These are phyloP conservation scores for Pythium grandisporangium DNA, from an alignment of 352 stramenopile genomes.

Conservation along the genomic window DNA sequence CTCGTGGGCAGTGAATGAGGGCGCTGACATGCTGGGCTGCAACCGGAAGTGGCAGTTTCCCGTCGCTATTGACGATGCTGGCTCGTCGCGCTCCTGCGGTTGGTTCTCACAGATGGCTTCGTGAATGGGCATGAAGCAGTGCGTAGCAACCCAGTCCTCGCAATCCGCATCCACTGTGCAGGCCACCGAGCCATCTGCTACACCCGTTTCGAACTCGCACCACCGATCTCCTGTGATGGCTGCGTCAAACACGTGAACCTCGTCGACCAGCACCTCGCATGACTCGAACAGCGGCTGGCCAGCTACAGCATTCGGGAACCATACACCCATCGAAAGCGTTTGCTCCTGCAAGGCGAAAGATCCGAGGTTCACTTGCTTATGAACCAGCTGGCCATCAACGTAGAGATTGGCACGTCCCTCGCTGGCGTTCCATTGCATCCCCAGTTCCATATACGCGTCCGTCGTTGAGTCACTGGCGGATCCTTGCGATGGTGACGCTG, in stretches of 20 bases:
- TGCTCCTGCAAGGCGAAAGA: conserved; percentile 3
- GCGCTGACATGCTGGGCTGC: conserved; percentile 1
- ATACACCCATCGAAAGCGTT: conserved; percentile 44
- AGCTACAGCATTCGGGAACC: conserved; percentile 59
- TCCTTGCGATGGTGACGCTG: conserved; percentile 2
- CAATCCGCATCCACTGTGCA: conserved; percentile 32
- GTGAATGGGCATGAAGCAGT: conserved; percentile 61
- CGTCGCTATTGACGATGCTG: not conserved
- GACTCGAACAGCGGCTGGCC: conserved; percentile 43
- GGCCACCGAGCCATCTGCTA: conserved; percentile 10
- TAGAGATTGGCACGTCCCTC: conserved; percentile 51
- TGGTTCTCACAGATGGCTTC: conserved; percentile 30
- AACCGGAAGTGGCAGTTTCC: conserved; percentile 13
- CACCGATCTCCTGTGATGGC: conserved; percentile 45
- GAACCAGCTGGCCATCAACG: conserved; percentile 36
- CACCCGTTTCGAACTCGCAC: conserved; percentile 42
- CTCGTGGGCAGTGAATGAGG: too few relatives aligned
- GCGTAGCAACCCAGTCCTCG: conserved; percentile 22
- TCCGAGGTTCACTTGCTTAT: conserved; percentile 17
- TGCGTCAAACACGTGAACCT: conserved; percentile 45
- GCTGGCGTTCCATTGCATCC: conserved; percentile 58
- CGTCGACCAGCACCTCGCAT: conserved; percentile 34
- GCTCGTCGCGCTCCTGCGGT: not conserved
- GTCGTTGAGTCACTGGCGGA: too few relatives aligned
- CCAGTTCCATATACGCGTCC: conserved; percentile 27